A percentile compares a stretch with the other conserved stretches of the same genome.
These are phyloP conservation scores for Acacia pycnantha DNA, from an alignment of 331 rosid species.

Conservation along the genomic window DNA sequence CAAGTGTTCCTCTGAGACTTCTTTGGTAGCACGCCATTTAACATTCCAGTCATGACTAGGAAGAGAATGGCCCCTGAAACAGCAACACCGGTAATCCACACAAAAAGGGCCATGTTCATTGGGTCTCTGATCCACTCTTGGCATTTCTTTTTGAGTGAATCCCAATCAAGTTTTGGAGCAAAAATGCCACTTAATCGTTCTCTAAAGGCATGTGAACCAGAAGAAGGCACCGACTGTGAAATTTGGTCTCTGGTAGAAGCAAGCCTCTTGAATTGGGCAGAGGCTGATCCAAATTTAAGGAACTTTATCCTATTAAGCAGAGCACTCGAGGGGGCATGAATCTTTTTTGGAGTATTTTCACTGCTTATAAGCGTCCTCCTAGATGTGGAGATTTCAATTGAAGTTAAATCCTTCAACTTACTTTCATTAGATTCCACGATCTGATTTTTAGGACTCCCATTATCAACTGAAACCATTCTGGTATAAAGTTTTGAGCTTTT, in stretches of 20 bases:
- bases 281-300: slow-evolving; percentile 75
- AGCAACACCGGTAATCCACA: slow-evolving; percentile 69
- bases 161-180: slow-evolving; percentile 66
- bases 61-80: slow-evolving; percentile 89
- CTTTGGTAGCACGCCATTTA: slow-evolving; percentile 55
- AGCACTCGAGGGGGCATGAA: slow-evolving; percentile 18
- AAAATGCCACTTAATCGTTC: slow-evolving; percentile 55
- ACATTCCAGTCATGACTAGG: slow-evolving; percentile 95
- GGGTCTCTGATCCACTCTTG: slow-evolving; percentile 76
- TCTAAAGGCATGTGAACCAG: slow-evolving; percentile 45
- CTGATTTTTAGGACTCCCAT: slow-evolving; percentile 50
- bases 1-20: slow-evolving; percentile 73
- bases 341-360: slow-evolving; percentile 45
- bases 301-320: slow-evolving; percentile 36
- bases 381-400: slow-evolving; percentile 45
- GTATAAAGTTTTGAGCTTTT: not conserved
- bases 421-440: slow-evolving; percentile 45
- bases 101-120: slow-evolving; percentile 82
- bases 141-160: slow-evolving; percentile 52
- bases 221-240: slow-evolving; percentile 58
- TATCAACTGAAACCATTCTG: slow-evolving; percentile 56
- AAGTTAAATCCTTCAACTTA: slow-evolving; percentile 40
- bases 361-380: slow-evolving; percentile 32
- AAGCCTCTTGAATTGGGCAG: slow-evolving; percentile 60
- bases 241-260: slow-evolving; percentile 59